These are phyloP conservation scores for Mucor piriformis DNA, from an alignment of 371 early-diverging fungal genomes.

Conservation along the genomic window DNA sequence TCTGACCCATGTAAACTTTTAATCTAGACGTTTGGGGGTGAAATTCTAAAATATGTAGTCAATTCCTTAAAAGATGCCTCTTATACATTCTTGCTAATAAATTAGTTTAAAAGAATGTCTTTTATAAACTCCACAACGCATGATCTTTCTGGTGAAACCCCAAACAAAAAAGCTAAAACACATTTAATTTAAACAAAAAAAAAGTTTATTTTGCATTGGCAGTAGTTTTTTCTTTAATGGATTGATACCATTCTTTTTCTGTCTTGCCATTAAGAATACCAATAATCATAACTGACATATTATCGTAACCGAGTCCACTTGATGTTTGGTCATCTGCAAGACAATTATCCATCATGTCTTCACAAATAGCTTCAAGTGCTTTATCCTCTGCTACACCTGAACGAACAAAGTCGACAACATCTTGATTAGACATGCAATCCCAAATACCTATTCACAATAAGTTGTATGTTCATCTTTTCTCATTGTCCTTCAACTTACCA, in stretches of 20 bases:
- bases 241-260: conserved; percentile 73
- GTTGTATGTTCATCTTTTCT: no score
- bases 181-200: background rate
- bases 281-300: conserved; percentile 96
- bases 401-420: conserved; percentile 85
- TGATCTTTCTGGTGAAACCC: background rate
- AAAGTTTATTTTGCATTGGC: background rate
- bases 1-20: no score
- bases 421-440: conserved; percentile 94
- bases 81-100: no score
- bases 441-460: conserved; percentile 76
- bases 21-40: no score
- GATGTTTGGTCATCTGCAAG: conserved; percentile 84
- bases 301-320: conserved; percentile 96
- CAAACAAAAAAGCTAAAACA: background rate
- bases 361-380: conserved; percentile 75
- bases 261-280: conserved; percentile 82
- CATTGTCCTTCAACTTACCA: no score
- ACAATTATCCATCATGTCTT: conserved; percentile 89
- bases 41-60: no score
- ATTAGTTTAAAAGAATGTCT: background rate
- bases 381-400: conserved; percentile 59
- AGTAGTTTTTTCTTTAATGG: conserved; percentile 12
- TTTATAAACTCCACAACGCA: background rate
- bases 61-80: no score